phyloP scores from a whole-genome alignment of 169 alveolate genomes.

The Ichthyophthirius multifiliis region DNA sequence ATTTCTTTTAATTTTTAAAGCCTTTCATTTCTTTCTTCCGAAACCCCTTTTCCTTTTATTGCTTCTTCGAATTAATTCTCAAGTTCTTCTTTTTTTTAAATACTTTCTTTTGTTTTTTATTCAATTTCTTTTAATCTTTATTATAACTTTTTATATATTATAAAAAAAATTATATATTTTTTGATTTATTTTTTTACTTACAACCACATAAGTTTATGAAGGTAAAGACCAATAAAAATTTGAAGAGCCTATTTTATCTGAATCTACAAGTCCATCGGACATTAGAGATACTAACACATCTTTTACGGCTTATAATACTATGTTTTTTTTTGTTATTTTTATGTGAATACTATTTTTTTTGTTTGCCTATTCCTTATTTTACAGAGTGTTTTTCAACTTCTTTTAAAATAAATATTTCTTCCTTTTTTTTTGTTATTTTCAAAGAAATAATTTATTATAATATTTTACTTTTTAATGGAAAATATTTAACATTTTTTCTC shows the following conservation, averaged over 20 bases:
- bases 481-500: conserved; percentile 44
- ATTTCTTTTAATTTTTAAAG: neutral
- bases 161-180: neutral
- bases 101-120: neutral
- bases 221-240: conserved; percentile 87
- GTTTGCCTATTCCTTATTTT: conserved; percentile 71
- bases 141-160: neutral
- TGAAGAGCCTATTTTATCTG: conserved; percentile 87
- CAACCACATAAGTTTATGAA: conserved; percentile 29
- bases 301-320: conserved; percentile 65
- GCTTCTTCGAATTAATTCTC: neutral
- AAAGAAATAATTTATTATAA: neutral
- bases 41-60: neutral
- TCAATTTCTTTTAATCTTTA: neutral
- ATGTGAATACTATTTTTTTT: neutral
- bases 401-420: conserved; percentile 71
- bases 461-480: conserved; percentile 37
- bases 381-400: conserved; percentile 76
- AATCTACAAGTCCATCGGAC: conserved; percentile 81
- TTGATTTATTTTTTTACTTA: neutral
- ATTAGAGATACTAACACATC: conserved; percentile 78
- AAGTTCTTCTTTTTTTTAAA: neutral
- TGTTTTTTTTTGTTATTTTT: neutral
- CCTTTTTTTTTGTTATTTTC: conserved; percentile 21
- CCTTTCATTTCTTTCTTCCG: neutral